Conservation (phyloP, 1,284 basidiomycete genomes). For the Xerocomus cyaneibrunnescens region DNA sequence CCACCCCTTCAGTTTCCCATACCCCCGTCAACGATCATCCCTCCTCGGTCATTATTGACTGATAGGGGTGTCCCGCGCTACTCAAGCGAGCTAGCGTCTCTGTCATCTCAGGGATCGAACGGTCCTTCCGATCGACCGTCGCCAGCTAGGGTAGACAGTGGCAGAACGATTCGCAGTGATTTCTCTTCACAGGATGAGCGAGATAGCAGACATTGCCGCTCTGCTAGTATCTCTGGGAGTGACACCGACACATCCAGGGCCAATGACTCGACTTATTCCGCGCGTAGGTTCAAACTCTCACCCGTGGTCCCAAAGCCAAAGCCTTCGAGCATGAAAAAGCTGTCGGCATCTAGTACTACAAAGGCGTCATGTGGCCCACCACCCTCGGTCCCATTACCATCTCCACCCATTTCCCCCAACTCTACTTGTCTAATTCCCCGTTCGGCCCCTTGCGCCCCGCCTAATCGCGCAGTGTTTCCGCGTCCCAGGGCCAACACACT, state of each 20-base stretch:
- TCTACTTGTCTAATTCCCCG: constrained; percentile 2
- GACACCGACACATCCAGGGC: constrained; percentile 32
- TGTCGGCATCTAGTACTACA: constrained; percentile 1
- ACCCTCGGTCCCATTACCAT: constrained; percentile 30
- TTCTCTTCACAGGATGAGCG: constrained; percentile 25
- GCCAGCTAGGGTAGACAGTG: constrained; percentile 15
- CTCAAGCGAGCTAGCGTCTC: constrained; percentile 24
- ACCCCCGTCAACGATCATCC: constrained; percentile 26
- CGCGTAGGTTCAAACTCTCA: constrained; percentile 14
- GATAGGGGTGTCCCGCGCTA: constrained; percentile 13
- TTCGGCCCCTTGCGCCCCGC: constrained; percentile 19
- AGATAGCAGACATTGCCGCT: constrained; percentile 15
- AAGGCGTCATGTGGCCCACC: constrained; percentile 29
- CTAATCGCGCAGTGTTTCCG: constrained; percentile 25
- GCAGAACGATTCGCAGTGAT: constrained; percentile 7
- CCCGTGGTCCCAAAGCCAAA: constrained; percentile 15
- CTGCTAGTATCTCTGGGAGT: constrained; percentile 30
- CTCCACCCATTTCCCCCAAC: constrained; percentile 23
- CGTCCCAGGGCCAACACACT: constrained; percentile 34
- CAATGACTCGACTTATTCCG: constrained; percentile 16
- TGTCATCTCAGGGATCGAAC: constrained; percentile 28
- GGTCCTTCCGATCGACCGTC: constrained; percentile 15
- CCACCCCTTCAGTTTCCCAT: constrained; percentile 35
- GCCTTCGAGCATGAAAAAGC: constrained; percentile 23
- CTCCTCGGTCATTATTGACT: constrained; percentile 13